Base-by-base conservation (phyloP, 495 filamentous ascomycete genomes). In the Podospora bellae-mahoneyi region DNA sequence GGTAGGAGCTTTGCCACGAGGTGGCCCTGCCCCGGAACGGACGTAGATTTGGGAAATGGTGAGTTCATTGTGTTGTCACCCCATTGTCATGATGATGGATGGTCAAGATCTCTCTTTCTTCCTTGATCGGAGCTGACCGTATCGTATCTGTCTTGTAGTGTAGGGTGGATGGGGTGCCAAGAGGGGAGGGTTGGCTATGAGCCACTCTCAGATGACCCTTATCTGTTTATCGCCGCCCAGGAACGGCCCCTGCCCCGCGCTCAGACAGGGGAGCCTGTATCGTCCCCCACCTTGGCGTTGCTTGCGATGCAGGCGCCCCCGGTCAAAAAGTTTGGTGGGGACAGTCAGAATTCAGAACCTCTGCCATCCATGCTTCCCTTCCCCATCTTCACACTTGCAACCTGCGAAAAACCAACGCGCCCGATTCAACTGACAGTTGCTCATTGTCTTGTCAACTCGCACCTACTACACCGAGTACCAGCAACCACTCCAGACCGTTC, bases 1-100 rank as follows among this genome's bases (percentile, higher is more conserved):
- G 93, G 91, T 13, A 91, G 85, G 9, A 93, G 82, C 9, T 86
- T 85, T 32, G 92, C 87, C 56, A 90, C 82, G 73, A 97, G 90
- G 66, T 81, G 84, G 64, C 95, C 95, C 65, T 92, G 83, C 23
- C 95, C 95, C 5, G 93, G 85, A 53, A 82, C 83, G 19, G 90
- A 90, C 18, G 90, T 85, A 58, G 89, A 89, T 44, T 86, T 80
- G 66, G 89, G 87, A 73, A 96, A 97, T 16, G 84, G 84, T 6
- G 84, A 85, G 26, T 66, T 72, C 84, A 86, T 61, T 70, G 39
- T 66, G 56, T n/a, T 62, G 67, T 70, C 67, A 71, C 68, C 5
- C 16, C 27, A 28, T 28, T 61, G 16, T 28, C 10, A 19, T 60
- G 20, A 9, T 61, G 59, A 61, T 32, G 26, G 10, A 26, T 30